Percentiles rank a stretch among this genome's conserved stretches.
Evolutionary conservation across 2,329 filamentous ascomycete species (phyloP).

Genomic region (Paraconiothyrium sp.): DNA sequence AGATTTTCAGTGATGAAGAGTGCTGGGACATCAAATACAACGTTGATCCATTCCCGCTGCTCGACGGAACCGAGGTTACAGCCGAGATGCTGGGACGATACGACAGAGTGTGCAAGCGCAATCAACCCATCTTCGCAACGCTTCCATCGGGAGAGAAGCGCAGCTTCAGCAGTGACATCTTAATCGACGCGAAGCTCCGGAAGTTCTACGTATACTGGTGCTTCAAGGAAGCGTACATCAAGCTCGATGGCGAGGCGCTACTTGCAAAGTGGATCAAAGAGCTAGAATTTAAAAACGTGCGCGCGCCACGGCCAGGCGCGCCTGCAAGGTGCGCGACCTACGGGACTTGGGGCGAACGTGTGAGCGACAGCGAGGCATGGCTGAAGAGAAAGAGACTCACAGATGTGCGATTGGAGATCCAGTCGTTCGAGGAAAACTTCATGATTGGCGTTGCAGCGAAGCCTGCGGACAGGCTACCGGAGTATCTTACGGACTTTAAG

Average conservation of each 20-base stretch:
- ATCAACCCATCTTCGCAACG: conserved; percentile 51
- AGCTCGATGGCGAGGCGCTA: conserved; percentile 82
- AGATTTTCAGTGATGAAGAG: conserved; percentile 73
- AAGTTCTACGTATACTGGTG: conserved; percentile 83
- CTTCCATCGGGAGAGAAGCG: conserved; percentile 47
- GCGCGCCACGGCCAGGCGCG: conserved; percentile 61
- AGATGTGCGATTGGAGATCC: conserved; percentile 66
- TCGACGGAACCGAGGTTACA: conserved; percentile 55
- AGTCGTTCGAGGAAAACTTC: conserved; percentile 67
- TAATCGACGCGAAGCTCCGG: conserved; percentile 71
- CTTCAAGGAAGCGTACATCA: conserved; percentile 82
- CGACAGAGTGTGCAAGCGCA: conserved; percentile 53
- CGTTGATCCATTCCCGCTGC: conserved; percentile 53
- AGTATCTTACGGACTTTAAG: conserved; percentile 53
- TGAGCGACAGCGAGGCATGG: conserved; percentile 61
- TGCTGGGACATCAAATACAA: conserved; percentile 68
- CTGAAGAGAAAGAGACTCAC: conserved; percentile 58
- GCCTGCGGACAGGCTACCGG: conserved; percentile 46
- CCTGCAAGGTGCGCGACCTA: conserved; percentile 54
- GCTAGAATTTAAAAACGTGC: conserved; percentile 73
- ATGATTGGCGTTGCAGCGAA: conserved; percentile 65
- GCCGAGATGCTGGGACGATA: conserved; percentile 53
- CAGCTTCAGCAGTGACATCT: conserved; percentile 53
- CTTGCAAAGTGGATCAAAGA: conserved; percentile 76
- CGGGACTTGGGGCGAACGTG: conserved; percentile 58